phyloP scores from a whole-genome alignment of 1,139 yeast species.

The Schwanniomyces etchellsii region DNA sequence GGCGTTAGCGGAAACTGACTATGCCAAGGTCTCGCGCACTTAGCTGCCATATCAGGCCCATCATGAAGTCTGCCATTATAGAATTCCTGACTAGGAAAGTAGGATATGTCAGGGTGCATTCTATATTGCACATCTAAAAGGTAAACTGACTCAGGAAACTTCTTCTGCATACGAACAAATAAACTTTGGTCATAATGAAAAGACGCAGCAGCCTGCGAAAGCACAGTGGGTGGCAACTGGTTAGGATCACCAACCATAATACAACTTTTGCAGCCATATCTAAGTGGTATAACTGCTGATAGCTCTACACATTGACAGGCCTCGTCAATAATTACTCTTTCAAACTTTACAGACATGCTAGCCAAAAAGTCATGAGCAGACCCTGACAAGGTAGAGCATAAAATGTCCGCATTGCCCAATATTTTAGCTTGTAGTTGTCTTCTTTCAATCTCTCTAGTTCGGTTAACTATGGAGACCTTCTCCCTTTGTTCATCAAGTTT shows the following conservation, averaged over 20 bases:
- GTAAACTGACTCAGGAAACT: conserved; percentile 55
- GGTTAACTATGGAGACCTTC: conserved; percentile 53
- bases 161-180: conserved; percentile 88
- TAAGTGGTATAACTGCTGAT: conserved; percentile 84
- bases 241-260: conserved; percentile 99
- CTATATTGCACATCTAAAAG: conserved; percentile 93
- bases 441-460: conserved; percentile 76
- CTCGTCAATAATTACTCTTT: conserved; percentile 94
- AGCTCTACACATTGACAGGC: conserved; percentile 97
- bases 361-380: conserved; percentile 88
- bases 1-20: conserved; percentile 49
- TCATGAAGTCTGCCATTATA: conserved; percentile 68
- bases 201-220: conserved; percentile 81
- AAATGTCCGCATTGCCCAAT: conserved; percentile 73
- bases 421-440: conserved; percentile 70
- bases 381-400: conserved; percentile 91
- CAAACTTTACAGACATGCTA: conserved; percentile 70
- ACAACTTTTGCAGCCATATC: conserved; percentile 88
- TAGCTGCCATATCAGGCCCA: conserved; percentile 62
- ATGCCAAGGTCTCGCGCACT: conserved; percentile 78
- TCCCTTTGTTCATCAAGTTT: conserved; percentile 79
- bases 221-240: conserved; percentile 97
- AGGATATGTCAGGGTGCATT: conserved; percentile 92
- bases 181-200: conserved; percentile 84
- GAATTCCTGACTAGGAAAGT: conserved; percentile 81